Evolutionary conservation across 495 filamentous ascomycete genomes (phyloP).

Genomic region (Lasiosphaeria hispida): DNA sequence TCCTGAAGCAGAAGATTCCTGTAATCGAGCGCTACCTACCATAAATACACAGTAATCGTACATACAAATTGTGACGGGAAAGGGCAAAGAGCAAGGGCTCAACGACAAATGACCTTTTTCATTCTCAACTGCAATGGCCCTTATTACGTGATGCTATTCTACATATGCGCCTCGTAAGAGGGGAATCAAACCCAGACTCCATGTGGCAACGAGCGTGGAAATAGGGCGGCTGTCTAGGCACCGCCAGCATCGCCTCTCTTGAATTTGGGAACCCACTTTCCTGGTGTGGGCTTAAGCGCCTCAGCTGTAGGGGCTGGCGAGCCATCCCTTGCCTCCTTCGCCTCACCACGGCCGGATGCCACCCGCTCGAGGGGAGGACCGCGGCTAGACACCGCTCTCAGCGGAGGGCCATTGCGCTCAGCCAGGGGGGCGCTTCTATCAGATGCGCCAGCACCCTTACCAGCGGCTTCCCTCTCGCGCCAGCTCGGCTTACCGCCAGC

Average conservation of each 20-base stretch:
- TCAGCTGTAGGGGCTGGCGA: constrained; percentile 35
- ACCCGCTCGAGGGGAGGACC: constrained; percentile 30
- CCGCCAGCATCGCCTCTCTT: constrained; percentile 28
- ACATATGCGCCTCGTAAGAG: constrained; percentile 26
- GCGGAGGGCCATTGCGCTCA: constrained; percentile 24
- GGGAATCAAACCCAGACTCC: constrained; percentile 26
- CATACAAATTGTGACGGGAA: too few relatives aligned
- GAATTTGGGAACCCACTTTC: constrained; percentile 46
- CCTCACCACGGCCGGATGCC: constrained; percentile 32
- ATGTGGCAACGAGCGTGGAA: constrained; percentile 15
- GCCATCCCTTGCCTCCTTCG: constrained; percentile 15
- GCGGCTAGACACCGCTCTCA: constrained; percentile 27
- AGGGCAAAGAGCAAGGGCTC: too few relatives aligned
- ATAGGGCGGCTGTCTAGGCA: constrained; percentile 17
- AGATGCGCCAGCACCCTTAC: constrained; percentile 40
- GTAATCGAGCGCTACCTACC: too few relatives aligned
- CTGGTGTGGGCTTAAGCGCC: constrained; percentile 43
- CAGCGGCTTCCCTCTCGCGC: constrained; percentile 78
- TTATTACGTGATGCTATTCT: constrained; percentile 31
- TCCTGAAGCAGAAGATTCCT: too few relatives aligned
- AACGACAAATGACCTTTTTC: constrained; percentile 13
- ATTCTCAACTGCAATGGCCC: constrained; percentile 25
- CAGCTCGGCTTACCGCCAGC: constrained; percentile 64
- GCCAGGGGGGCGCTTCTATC: constrained; percentile 15
- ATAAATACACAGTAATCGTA: too few relatives aligned